A percentile compares a stretch with the other conserved stretches of the same genome.
Evolutionary conservation across 2,329 filamentous ascomycete genomes (phyloP).

Genomic region (Meredithiella fracta): DNA sequence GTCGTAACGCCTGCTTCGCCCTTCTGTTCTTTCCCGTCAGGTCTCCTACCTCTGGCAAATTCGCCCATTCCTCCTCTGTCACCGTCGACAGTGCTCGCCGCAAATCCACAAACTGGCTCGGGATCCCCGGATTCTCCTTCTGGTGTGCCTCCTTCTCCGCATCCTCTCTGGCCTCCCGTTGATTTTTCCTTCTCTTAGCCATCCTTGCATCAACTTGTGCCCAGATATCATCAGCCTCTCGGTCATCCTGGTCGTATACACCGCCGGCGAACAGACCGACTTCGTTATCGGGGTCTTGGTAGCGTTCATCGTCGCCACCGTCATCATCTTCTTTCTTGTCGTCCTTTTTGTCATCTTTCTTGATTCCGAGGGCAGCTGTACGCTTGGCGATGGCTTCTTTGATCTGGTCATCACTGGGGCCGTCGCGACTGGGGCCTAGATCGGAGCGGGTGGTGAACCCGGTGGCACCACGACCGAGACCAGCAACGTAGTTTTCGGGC

Average conservation of each 20-base stretch:
- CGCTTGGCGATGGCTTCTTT: slow-evolving; percentile 93
- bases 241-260: slow-evolving; percentile 92
- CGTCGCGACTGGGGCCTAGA: slow-evolving; percentile 84
- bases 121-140: slow-evolving; percentile 92
- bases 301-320: slow-evolving; percentile 56
- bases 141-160: slow-evolving; percentile 91
- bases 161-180: slow-evolving; percentile 90
- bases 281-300: slow-evolving; percentile 94
- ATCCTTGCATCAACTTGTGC: slow-evolving; percentile 93
- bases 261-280: slow-evolving; percentile 89
- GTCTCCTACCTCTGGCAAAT: slow-evolving; percentile 86
- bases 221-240: slow-evolving; percentile 93
- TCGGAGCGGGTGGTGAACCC: slow-evolving; percentile 97
- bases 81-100: slow-evolving; percentile 80
- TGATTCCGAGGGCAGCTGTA: slow-evolving; percentile 63
- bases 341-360: slow-evolving; percentile 49
- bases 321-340: slow-evolving; percentile 53
- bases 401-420: slow-evolving; percentile 93
- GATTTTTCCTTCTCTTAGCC: slow-evolving; percentile 69
- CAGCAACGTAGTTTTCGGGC: slow-evolving; percentile 81
- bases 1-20: slow-evolving; percentile 63
- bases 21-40: slow-evolving; percentile 86
- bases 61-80: slow-evolving; percentile 92
- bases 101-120: slow-evolving; percentile 90
- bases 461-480: slow-evolving; percentile 91